Percentiles rank a stretch among this genome's conserved stretches.
phyloP scores from a whole-genome alignment of 2,329 filamentous ascomycete species.

The Aureobasidium sp. region DNA sequence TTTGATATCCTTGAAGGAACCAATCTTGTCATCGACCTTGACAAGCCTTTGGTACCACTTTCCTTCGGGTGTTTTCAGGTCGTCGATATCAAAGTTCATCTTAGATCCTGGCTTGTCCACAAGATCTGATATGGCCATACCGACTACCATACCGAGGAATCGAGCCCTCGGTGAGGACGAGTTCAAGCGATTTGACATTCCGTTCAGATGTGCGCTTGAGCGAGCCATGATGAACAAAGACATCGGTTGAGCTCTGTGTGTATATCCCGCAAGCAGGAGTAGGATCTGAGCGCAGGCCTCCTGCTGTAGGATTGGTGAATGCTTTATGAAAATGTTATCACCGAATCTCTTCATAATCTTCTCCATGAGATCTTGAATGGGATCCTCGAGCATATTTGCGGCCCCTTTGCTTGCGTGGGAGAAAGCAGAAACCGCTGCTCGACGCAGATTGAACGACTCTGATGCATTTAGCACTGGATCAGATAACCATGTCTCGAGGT shows the following conservation, averaged over 20 bases:
- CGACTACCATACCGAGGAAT: slow-evolving; percentile 82
- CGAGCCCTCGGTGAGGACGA: slow-evolving; percentile 66
- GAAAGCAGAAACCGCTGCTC: slow-evolving; percentile 22
- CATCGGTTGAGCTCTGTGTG: slow-evolving; percentile 57
- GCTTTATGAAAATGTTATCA: slow-evolving; percentile 77
- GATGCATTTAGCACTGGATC: slow-evolving; percentile 18
- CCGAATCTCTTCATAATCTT: slow-evolving; percentile 68
- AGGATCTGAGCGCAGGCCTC: slow-evolving; percentile 78
- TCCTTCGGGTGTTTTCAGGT: slow-evolving; percentile 64
- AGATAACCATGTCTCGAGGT: slow-evolving; percentile 17
- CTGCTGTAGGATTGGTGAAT: slow-evolving; percentile 77
- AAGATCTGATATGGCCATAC: slow-evolving; percentile 60
- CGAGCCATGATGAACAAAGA: slow-evolving; percentile 61
- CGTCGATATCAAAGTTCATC: slow-evolving; percentile 78
- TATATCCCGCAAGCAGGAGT: slow-evolving; percentile 67
- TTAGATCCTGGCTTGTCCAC: slow-evolving; percentile 58
- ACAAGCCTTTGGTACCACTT: slow-evolving; percentile 64
- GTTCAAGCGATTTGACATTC: slow-evolving; percentile 76
- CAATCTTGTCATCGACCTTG: slow-evolving; percentile 53
- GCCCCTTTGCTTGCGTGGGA: background rate
- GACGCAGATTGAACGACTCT: slow-evolving; percentile 18
- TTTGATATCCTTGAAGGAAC: slow-evolving; percentile 46
- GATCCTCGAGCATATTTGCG: slow-evolving; percentile 14
- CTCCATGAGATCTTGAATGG: slow-evolving; percentile 51
- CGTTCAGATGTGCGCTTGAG: slow-evolving; percentile 63